These are phyloP conservation scores for Cladophialophora yegresii DNA, from an alignment of 2,329 filamentous ascomycete genomes.

Conservation along the genomic window DNA sequence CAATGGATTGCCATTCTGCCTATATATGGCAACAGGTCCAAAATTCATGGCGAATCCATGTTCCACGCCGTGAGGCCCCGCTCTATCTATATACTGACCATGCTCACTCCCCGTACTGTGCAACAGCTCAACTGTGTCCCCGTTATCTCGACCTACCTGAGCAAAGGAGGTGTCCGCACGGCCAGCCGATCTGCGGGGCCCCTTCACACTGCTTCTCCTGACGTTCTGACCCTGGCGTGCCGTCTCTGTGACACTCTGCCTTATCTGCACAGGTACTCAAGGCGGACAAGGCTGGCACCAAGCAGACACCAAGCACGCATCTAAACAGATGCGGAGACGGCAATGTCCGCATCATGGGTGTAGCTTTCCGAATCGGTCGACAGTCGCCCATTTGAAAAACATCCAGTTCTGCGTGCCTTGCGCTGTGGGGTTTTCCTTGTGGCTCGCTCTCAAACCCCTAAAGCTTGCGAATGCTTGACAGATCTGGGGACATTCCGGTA, in stretches of 20 bases:
- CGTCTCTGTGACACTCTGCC: conserved; percentile 1
- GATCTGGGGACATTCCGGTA: background rate
- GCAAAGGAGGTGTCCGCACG: conserved; percentile 7
- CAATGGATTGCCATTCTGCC: conserved; percentile 12
- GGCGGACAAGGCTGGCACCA: background rate
- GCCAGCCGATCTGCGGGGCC: background rate
- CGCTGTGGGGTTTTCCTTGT: conserved; percentile 1
- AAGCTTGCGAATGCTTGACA: background rate
- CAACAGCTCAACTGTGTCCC: background rate
- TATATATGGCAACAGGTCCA: background rate
- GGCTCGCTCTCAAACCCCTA: background rate
- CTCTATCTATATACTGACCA: background rate
- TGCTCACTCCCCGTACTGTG: background rate
- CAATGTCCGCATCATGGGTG: conserved; percentile 7
- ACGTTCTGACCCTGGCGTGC: background rate
- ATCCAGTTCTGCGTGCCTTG: background rate
- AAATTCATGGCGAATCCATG: background rate
- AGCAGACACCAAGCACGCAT: background rate
- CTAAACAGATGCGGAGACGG: background rate
- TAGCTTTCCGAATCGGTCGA: background rate
- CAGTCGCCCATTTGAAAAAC: conserved; percentile 1
- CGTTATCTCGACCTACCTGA: background rate
- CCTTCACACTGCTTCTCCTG: background rate
- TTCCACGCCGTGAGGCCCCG: background rate
- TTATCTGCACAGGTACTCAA: conserved; percentile 5